Base-by-base conservation (phyloP, 2,329 filamentous ascomycete genomes). In the Paracoccidioides lutzii region DNA sequence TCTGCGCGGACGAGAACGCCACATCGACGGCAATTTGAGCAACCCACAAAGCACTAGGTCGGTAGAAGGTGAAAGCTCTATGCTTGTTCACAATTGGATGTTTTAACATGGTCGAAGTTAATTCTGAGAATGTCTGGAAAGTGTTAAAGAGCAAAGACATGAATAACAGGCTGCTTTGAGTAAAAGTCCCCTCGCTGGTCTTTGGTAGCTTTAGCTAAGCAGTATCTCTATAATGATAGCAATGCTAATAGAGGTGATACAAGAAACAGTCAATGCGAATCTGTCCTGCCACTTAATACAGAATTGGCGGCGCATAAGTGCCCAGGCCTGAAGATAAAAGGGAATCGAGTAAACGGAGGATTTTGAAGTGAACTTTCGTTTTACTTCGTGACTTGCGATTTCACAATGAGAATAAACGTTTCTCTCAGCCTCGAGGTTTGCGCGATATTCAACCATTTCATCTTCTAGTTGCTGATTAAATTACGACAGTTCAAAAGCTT, bases 41-140 rank as follows among this genome's bases (percentile, higher is more conserved):
- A 83, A 0, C 81, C 83, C 62, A 86, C 84, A 69, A 84, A 85
- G 89, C 86, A 8, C 86, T 90, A 0, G 90, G 89, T 65, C 95
- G 90, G 64, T 95, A 95, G 15, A 95, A 78, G 15, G 90, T 89
- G 67, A 95, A 95, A 57, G 86, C 82, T 55, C 79, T 75, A 63
- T 96, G 90, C 68, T 95, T 95, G 67, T 95, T 89, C 58, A 96
- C 88, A 63, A 95, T 95, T 1, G 87, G 86, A 41, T 90, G 85
- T 79, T 95, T 90, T 2, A 87, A 81, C 67, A 93, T 96, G 4
- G 95, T 78, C 0, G 87, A 90, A 38, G 93, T 71, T 66, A 95
- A 79, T 69, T 94, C 88, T 41, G 91, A 78, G 55, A 86, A 85
- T 67, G 82, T 86, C 59, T 84, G 79, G 65, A 94, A 91, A 50